Evolutionary conservation across 306 rosid species (phyloP).

Genomic region (Crotalaria pallida): DNA sequence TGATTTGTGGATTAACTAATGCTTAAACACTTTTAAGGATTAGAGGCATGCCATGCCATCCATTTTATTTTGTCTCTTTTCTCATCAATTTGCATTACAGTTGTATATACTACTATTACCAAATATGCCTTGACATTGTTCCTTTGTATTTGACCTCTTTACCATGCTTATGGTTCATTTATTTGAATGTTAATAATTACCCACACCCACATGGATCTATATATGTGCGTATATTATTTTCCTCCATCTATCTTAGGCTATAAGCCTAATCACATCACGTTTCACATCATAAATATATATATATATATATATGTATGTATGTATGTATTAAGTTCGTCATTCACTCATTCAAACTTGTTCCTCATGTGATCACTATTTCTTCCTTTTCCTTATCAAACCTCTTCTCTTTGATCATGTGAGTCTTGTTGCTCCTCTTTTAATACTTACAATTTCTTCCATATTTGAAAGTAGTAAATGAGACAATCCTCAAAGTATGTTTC

Average conservation of each 20-base stretch:
- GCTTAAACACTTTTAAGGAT: background rate
- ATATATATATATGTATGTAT: too few relatives aligned
- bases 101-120: conserved; percentile 34
- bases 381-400: background rate
- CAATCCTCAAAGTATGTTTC: conserved; percentile 29
- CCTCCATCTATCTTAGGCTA: conserved; percentile 41
- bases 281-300: too few relatives aligned
- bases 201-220: conserved; percentile 30
- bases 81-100: conserved; percentile 17
- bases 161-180: conserved; percentile 20
- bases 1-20: background rate
- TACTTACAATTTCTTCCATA: conserved; percentile 14
- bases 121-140: conserved; percentile 35
- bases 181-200: conserved; percentile 21
- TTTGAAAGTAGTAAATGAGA: conserved; percentile 24
- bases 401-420: conserved; percentile 19
- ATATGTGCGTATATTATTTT: conserved; percentile 22
- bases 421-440: conserved; percentile 21
- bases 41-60: background rate
- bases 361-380: conserved; percentile 13
- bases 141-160: conserved; percentile 31
- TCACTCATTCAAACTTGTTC: background rate
- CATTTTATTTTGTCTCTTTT: conserved; percentile 16
- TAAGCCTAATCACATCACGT: conserved; percentile 32
- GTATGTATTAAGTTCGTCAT: background rate